Base-by-base conservation (phyloP, 306 rosid genomes). In the Echinosophora koreensis region DNA sequence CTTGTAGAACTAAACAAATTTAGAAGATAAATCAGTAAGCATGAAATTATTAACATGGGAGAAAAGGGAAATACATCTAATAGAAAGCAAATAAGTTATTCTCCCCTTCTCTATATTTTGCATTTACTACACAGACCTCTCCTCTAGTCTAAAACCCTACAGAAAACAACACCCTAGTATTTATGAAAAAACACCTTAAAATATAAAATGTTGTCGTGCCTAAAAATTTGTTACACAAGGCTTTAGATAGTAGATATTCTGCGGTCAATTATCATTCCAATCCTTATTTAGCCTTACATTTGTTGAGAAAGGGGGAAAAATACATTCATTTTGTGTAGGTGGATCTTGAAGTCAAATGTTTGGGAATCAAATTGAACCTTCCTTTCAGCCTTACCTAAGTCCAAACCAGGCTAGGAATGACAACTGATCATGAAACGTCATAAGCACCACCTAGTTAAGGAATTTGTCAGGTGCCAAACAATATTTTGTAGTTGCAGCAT, bases 21-120 rank as follows among this genome's bases (percentile, higher is more conserved):
- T 30, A 56, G 4, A 58, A 58, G 46, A 15, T 60, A 30, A 59
- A 74, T 28, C 58, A 28, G 44, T 51, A 73, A 58, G 67, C 77
- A 41, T 4, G 30, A 22, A 18, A n/a, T 14, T n/a, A 66, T 66
- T 66, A 22, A 59, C 35, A 15, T 13, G 22, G 32, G 30, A 8
- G 22, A 32, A 59, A 69, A 34, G 14, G 60, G 46, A 3, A 30
- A 50, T 13, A 49, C 6, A 73, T 32, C 5, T 18, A 17, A 60
- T 42, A 8, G 46, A 5, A 22, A 34, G 61, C 8, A 73, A 68
- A 30, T 7, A 3, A 64, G 63, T 11, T 18, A 76, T 8, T 51
- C 49, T 18, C 52, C 64, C 34, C 88, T 74, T 6, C 44, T 37
- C 87, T 83, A 68, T 63, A 68, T 42, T 75, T 50, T 75, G 80